Base-by-base conservation (phyloP, 129 eudicot genomes). In the Rutidosis leptorrhynchoides region DNA sequence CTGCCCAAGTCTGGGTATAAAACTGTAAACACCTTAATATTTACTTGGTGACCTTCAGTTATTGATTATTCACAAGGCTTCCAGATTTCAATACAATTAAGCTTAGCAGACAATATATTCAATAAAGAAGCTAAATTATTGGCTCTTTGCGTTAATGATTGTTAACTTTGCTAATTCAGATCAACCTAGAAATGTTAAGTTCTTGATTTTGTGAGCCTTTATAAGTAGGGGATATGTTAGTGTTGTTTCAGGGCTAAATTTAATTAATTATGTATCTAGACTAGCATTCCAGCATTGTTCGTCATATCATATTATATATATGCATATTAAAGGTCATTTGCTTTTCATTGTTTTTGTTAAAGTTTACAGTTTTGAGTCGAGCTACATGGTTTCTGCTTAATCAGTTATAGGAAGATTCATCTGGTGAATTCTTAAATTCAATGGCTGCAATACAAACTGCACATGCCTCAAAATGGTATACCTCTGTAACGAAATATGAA, bases 381-480 rank as follows among this genome's bases (percentile, higher is more conserved):
- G 42, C 40, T 71, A 73, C 74, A 79, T 70, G 65, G 65, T 70
- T 68, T 54, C 17, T 49, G 45, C 72, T 46, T 51, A 61, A 68
- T 73, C 79, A 69, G 21, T 74, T 57, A 74, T 70, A 76, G 15
- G 62, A 75, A 73, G 67, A 60, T 27, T 69, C 51, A 60, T 64
- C 32, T 35, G 49, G 59, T 29, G 58, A 66, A 54, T 66, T 32
- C 64, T 70, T 71, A 77, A 57, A 51, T 58, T 59, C 30, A 66
- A 64, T 67, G 69, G 70, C n/a, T n/a, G n/a, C n/a, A n/a, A n/a
- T n/a, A n/a, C n/a, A n/a, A 66, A 78, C 67, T 21, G 37, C 78
- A 77, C 78, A 72, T 49, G 64, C 60, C 67, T 75, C 42, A 58
- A 75, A 74, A 75, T n/a, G 77, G 69, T 69, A 68, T 52, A 64